These are phyloP conservation scores for Pholiota microspora DNA, from an alignment of 768 basidiomycete genomes.

Conservation along the genomic window DNA sequence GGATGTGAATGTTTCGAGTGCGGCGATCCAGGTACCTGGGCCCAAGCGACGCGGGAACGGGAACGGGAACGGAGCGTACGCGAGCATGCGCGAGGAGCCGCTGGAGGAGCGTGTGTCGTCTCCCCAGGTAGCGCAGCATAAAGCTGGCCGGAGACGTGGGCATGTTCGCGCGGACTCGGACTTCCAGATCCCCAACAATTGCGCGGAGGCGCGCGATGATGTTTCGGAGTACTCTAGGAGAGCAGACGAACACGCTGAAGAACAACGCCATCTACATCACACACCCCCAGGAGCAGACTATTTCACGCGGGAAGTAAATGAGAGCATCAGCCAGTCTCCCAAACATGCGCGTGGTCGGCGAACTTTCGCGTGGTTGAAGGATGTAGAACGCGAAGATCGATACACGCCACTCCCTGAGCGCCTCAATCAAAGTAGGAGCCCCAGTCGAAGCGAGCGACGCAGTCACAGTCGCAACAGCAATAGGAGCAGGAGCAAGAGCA, in stretches of 20 bases:
- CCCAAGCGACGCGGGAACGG: not conserved
- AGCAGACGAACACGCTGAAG: not conserved
- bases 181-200: not conserved
- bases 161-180: conserved; percentile 28
- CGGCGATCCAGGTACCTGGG: not conserved
- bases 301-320: not conserved
- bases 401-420: conserved; percentile 40
- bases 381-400: conserved; percentile 26
- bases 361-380: conserved; percentile 11
- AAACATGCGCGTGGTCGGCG: conserved; percentile 8
- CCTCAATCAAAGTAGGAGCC: conserved; percentile 18
- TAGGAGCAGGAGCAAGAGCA: not conserved
- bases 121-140: not conserved
- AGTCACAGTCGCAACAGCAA: not conserved
- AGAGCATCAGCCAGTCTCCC: not conserved
- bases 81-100: not conserved
- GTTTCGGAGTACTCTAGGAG: not conserved
- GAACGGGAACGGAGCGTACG: not conserved
- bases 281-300: not conserved
- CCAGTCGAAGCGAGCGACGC: conserved; percentile 18
- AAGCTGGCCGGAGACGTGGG: conserved; percentile 7
- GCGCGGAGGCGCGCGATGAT: not conserved
- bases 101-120: not conserved
- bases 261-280: not conserved
- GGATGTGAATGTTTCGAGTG: not conserved